These are phyloP conservation scores for Hypoxylon rickii DNA, from an alignment of 495 filamentous ascomycete genomes.

Conservation along the genomic window DNA sequence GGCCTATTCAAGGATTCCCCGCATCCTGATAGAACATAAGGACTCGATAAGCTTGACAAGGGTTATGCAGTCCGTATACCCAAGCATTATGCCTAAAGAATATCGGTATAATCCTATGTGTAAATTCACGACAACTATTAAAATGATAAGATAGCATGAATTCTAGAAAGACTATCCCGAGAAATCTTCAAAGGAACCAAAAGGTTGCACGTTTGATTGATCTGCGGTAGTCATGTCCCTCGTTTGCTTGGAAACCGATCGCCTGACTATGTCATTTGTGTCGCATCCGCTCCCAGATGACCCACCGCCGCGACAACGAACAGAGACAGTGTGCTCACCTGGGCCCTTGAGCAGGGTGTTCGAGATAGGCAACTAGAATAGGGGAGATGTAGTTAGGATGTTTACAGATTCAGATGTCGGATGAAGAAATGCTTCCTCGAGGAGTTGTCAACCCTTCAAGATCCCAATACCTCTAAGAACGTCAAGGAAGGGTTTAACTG, in stretches of 20 bases:
- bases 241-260: slow-evolving; percentile 29
- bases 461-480: too few relatives aligned
- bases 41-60: too few relatives aligned
- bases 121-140: not conserved
- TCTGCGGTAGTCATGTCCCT: slow-evolving; percentile 9
- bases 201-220: slow-evolving; percentile 19
- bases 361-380: too few relatives aligned
- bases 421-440: too few relatives aligned
- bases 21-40: slow-evolving; percentile 8
- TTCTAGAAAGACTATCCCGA: not conserved
- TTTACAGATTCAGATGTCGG: too few relatives aligned
- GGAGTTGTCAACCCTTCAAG: too few relatives aligned
- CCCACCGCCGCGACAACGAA: slow-evolving; percentile 19
- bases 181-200: slow-evolving; percentile 1
- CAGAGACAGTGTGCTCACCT: slow-evolving; percentile 7
- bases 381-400: too few relatives aligned
- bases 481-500: too few relatives aligned
- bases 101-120: not conserved
- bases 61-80: too few relatives aligned
- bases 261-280: slow-evolving; percentile 27
- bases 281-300: slow-evolving; percentile 24
- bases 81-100: too few relatives aligned
- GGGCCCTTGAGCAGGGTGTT: too few relatives aligned
- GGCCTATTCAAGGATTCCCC: slow-evolving; percentile 23
- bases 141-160: slow-evolving; percentile 12